Base-by-base conservation (phyloP, 1,284 basidiomycete genomes). In the Taiwanofungus camphoratus region DNA sequence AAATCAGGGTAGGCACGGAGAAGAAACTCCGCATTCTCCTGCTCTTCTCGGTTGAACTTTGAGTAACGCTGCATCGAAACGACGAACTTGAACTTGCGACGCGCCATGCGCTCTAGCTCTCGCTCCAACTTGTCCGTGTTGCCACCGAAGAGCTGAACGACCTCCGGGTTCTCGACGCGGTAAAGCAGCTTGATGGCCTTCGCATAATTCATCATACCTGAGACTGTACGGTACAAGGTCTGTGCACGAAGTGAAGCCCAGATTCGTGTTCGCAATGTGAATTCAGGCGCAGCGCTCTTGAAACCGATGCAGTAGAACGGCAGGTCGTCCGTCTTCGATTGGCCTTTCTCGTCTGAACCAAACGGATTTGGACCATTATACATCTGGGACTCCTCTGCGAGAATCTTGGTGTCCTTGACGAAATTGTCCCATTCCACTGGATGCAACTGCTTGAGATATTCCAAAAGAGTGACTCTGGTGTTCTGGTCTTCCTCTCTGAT, bases 131-230 rank as follows among this genome's bases (percentile, higher is more conserved):
- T 92, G 66, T 99, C 95, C 15, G 95, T 97, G 69, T 99, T 99
- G 33, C 94, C 93, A 41, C 95, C 95, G 58, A 92, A 97, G 42
- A 90, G 76, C 69, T 97, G 94, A 4, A 99, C 95, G 38, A 99
- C 89, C 65, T 98, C 95, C 18, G 95, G 96, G 70, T 98, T 99
- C 72, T 99, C 96, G 44, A 99, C 95, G 53, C 95, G 92, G 69
- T 98, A 97, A 22, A 99, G 79, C n/a, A 99, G 76, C 69, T 99
- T 99, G 81, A 99, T 98, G 15, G 96, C 95, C 76, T 99, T 99
- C 58, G 90, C 84, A 67, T 99, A 99, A 74, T 99, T 99, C 96
- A 99, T 99, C 86, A 99, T 98, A 41, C 95, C 96, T 36, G 96
- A 97, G 13, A 99, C 94, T 16, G 95, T 99, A 55, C 96, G 86